Base-by-base conservation (phyloP, 768 basidiomycete genomes). In the Leucogyrophana mollusca region DNA sequence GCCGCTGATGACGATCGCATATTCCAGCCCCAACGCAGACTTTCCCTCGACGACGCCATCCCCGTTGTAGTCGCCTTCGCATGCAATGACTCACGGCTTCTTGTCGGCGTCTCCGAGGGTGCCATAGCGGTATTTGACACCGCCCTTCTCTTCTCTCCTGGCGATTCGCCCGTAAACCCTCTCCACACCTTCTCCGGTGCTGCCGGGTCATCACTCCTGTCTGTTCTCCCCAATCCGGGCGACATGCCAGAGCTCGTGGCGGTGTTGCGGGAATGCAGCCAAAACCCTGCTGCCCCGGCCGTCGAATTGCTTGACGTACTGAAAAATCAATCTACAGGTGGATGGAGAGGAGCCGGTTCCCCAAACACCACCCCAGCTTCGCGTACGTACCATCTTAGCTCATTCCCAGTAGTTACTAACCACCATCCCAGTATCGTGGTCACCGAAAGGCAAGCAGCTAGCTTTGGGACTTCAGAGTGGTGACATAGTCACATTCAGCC, bases 361-460 rank as follows among this genome's bases (percentile, higher is more conserved):
- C 66, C 69, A 53, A 73, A 76, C 45, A 73, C 75, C 22, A 72
- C 71, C 23, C 83, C 85, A 1, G 76, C 76, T 8, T 76, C 82
- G 47, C 72, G 87, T 88, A 45, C 47, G 83, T 71, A n/a, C 34
- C 5, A 2, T 27, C 4, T 34, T 50, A 30, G 40, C 18, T 41
- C 3, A 1, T 25, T 37, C 43, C 36, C n/a, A n/a, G 25, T 45
- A 52, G 37, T 17, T 21, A 54, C 56, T 40, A 48, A 53, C 27
- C 43, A 8, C 18, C n/a, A 43, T 36, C 43, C 9, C 46, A 91
- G 90, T 85, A 8, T 78, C 85, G 10, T 92, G 90, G 89, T 91
- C 89, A 3, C 86, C 89, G 2, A 90, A 89, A 61, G 90, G 89
- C 36, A 92, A 89, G 59, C 89, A 91, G 46, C 71, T 92, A 34